phyloP scores from a whole-genome alignment of 192 early-diverging fungal genomes.

The Gryganskiella cystojenkinii region DNA sequence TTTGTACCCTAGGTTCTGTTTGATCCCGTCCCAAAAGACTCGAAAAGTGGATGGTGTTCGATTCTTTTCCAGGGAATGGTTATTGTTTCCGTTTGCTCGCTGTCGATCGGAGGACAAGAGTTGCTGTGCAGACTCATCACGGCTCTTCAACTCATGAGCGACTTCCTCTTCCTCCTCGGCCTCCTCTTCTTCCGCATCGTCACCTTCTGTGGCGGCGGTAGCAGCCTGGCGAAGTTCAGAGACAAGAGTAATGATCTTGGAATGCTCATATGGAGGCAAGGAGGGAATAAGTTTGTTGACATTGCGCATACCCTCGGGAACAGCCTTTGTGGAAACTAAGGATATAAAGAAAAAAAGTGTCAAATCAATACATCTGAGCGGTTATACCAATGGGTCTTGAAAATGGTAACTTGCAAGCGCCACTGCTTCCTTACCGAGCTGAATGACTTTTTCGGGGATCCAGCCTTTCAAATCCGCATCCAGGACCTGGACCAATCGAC shows the following conservation, averaged over 20 bases:
- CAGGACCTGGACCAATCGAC: slow-evolving; percentile 35
- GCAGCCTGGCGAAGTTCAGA: background rate
- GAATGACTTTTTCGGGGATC: slow-evolving; percentile 51
- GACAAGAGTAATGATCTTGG: slow-evolving; percentile 16
- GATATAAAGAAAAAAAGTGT: background rate
- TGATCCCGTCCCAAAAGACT: slow-evolving; percentile 34
- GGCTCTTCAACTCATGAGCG: background rate
- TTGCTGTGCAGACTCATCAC: background rate
- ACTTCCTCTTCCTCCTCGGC: background rate
- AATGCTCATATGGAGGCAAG: slow-evolving; percentile 6
- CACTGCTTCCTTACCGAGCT: slow-evolving; percentile 36
- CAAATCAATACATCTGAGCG: background rate
- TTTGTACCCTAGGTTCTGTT: slow-evolving; percentile 24
- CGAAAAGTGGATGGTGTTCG: slow-evolving; percentile 13
- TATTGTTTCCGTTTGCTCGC: too few relatives aligned
- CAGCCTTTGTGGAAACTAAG: slow-evolving; percentile 46
- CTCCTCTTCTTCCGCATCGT: slow-evolving; percentile 12
- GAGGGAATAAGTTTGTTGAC: slow-evolving; percentile 33
- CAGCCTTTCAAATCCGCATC: slow-evolving; percentile 53
- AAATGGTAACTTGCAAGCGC: background rate
- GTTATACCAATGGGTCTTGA: background rate
- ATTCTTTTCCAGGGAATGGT: slow-evolving; percentile 12
- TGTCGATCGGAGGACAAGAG: background rate
- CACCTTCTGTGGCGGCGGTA: background rate
- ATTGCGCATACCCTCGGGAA: slow-evolving; percentile 41